A percentile compares a stretch with the other conserved stretches of the same genome.
Evolutionary conservation across 345 rosid genomes (phyloP).

Genomic region (Abelmoschus esculentus): DNA sequence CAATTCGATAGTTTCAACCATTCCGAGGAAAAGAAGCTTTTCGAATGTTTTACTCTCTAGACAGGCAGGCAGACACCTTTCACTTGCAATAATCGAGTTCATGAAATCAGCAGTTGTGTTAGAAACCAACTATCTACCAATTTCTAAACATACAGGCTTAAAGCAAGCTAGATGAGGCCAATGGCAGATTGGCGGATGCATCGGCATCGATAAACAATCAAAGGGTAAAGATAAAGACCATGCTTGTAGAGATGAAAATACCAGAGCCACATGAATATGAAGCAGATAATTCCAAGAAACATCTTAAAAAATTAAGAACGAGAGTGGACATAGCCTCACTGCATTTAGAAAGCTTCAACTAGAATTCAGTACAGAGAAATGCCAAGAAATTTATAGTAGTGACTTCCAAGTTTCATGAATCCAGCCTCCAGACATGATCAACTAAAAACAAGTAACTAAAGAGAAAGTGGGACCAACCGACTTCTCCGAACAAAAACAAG

Average conservation of each 20-base stretch:
- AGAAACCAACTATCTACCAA: not conserved
- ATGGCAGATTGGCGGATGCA: not conserved
- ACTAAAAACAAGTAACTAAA: constrained; percentile 9
- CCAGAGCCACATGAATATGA: not conserved
- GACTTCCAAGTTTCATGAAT: constrained; percentile 15
- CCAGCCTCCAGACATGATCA: constrained; percentile 9
- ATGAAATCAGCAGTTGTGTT: not conserved
- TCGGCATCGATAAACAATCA: not conserved
- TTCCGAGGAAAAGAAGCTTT: too few relatives aligned
- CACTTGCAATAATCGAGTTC: not conserved
- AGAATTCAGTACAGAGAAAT: not conserved
- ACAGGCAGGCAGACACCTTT: not conserved
- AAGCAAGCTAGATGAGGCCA: not conserved
- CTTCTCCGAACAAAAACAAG: constrained; percentile 28
- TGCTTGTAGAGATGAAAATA: not conserved
- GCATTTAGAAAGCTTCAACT: constrained; percentile 10
- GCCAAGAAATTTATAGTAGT: constrained; percentile 9
- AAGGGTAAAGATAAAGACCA: not conserved
- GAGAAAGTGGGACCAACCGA: constrained; percentile 16
- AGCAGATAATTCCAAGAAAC: not conserved
- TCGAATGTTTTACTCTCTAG: not conserved
- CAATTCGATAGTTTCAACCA: too few relatives aligned
- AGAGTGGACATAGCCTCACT: constrained; percentile 6
- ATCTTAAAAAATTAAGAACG: constrained; percentile 8
- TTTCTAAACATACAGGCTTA: not conserved